Conservation (phyloP, 2,329 filamentous ascomycete genomes). For the Phialophora expanda region DNA sequence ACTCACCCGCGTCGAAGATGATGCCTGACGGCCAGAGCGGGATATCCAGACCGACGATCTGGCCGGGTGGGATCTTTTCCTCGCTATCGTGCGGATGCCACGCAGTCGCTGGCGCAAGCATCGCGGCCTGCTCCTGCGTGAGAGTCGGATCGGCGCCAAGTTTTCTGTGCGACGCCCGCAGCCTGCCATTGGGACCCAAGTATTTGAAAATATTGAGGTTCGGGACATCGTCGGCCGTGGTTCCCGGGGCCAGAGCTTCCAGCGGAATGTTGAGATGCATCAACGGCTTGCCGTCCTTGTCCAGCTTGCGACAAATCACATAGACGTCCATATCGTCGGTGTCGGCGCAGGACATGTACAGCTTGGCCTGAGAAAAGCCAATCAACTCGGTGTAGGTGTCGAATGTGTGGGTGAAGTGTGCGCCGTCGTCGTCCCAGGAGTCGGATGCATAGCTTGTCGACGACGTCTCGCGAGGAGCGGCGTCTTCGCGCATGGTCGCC, state of each 20-base stretch:
- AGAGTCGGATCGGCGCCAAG: slow-evolving; percentile 46
- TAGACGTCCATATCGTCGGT: slow-evolving; percentile 55
- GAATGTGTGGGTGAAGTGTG: slow-evolving; percentile 46
- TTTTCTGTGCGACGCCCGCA: slow-evolving; percentile 53
- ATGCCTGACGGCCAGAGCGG: slow-evolving; percentile 56
- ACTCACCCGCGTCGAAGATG: slow-evolving; percentile 53
- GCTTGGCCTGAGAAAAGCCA: slow-evolving; percentile 54
- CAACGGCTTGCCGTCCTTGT: slow-evolving; percentile 50
- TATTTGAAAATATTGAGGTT: slow-evolving; percentile 50
- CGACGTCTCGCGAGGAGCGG: slow-evolving; percentile 13
- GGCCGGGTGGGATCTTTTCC: slow-evolving; percentile 50
- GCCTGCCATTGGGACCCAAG: slow-evolving; percentile 51
- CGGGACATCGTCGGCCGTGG: slow-evolving; percentile 43
- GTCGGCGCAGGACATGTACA: slow-evolving; percentile 54
- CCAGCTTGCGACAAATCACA: slow-evolving; percentile 53
- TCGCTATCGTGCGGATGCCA: slow-evolving; percentile 50
- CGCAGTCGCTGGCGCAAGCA: slow-evolving; percentile 25
- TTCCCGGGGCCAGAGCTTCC: slow-evolving; percentile 41
- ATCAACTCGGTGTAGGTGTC: slow-evolving; percentile 48
- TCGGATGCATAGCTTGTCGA: slow-evolving; percentile 46
- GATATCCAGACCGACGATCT: slow-evolving; percentile 55
- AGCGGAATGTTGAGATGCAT: slow-evolving; percentile 54
- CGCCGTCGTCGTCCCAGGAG: slow-evolving; percentile 34
- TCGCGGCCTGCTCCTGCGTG: slow-evolving; percentile 34
- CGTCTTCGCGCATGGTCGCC: slow-evolving; percentile 17